phyloP scores from a whole-genome alignment of 2,329 filamentous ascomycete genomes.

The Didymella segeticola region DNA sequence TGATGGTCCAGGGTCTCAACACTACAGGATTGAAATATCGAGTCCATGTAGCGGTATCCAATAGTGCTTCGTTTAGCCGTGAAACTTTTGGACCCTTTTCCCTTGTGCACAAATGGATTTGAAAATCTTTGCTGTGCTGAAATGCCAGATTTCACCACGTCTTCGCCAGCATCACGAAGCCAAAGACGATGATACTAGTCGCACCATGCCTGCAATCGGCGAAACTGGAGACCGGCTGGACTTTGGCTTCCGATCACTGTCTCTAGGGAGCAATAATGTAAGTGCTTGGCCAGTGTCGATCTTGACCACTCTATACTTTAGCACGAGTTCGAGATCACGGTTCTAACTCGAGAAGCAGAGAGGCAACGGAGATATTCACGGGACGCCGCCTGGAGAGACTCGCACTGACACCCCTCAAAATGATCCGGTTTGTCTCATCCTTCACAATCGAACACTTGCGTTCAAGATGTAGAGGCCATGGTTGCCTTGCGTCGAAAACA shows the following conservation, averaged over 20 bases:
- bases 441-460: background rate
- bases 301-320: background rate
- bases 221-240: background rate
- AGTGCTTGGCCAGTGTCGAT: background rate
- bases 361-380: too few species aligned
- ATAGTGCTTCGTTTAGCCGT: background rate
- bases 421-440: background rate
- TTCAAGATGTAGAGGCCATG: background rate
- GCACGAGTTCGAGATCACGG: background rate
- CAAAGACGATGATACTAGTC: background rate
- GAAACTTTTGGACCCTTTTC: background rate
- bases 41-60: background rate
- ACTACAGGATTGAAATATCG: background rate
- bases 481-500: background rate
- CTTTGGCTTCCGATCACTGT: background rate
- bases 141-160: background rate
- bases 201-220: background rate
- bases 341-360: background rate
- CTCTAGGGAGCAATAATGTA: background rate
- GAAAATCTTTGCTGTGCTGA: background rate
- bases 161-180: background rate
- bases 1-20: background rate
- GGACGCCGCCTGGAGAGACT: background rate
- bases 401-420: background rate
- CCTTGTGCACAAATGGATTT: background rate